Evolutionary conservation across 371 early-diverging fungal genomes (phyloP).

Genomic region (Mucor plumbeus): DNA sequence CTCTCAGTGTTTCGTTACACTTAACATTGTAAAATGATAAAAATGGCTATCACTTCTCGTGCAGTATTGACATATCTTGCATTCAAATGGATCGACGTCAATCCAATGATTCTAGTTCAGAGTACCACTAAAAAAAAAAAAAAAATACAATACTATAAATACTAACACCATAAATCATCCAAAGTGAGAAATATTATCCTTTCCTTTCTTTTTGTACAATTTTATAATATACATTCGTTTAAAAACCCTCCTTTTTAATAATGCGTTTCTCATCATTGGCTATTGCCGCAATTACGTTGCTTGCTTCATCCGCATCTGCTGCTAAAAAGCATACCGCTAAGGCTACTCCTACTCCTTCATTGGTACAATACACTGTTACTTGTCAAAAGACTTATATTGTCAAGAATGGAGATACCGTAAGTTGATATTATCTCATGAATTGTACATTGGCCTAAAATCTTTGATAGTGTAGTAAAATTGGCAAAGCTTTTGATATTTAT

Average conservation of each 20-base stretch:
- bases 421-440: not conserved
- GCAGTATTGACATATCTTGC: not conserved
- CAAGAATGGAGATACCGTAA: constrained; percentile 33
- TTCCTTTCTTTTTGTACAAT: constrained; percentile 3
- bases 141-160: not conserved
- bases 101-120: not conserved
- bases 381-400: constrained; percentile 35
- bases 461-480: constrained; percentile 32
- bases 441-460: not conserved
- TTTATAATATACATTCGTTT: not conserved
- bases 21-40: not conserved
- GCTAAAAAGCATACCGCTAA: constrained; percentile 1
- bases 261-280: constrained; percentile 23
- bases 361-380: constrained; percentile 22
- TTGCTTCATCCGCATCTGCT: constrained; percentile 19
- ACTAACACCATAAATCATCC: not conserved
- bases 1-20: not conserved
- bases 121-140: not conserved
- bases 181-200: not conserved
- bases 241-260: constrained; percentile 4
- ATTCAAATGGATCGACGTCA: not conserved
- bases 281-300: constrained; percentile 16
- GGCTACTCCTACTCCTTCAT: not conserved
- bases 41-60: not conserved
- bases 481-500: constrained; percentile 22